phyloP scores from a whole-genome alignment of 345 rosid genomes.

The Jatropha curcas region DNA sequence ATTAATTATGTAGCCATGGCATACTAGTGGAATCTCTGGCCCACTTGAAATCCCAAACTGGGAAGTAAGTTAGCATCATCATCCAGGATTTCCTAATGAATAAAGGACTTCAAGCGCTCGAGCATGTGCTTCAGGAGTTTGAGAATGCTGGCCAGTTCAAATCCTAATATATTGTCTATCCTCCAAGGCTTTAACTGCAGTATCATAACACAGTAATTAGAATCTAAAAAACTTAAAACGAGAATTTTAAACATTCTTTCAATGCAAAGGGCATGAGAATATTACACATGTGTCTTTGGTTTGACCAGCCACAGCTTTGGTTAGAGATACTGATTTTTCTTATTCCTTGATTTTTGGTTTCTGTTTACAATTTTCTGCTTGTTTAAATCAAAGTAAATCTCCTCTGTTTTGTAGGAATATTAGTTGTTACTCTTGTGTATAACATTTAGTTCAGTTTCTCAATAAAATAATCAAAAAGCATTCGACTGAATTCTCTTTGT shows the following conservation, averaged over 20 bases:
- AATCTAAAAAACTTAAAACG: background rate
- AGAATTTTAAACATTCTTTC: background rate
- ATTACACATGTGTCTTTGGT: no score
- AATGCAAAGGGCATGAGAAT: background rate
- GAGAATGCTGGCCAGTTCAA: constrained; percentile 97
- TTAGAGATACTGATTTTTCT: no score
- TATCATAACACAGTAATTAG: constrained; percentile 17
- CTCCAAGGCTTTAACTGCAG: constrained; percentile 89
- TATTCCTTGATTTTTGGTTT: no score
- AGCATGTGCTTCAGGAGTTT: constrained; percentile 89
- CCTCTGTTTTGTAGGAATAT: no score
- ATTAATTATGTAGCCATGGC: constrained; percentile 14
- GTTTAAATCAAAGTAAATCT: no score
- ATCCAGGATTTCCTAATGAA: constrained; percentile 85
- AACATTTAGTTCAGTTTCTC: no score
- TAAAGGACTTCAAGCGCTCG: constrained; percentile 92
- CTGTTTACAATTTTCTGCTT: no score
- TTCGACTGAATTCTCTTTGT: no score
- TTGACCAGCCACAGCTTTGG: no score
- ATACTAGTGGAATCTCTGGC: constrained; percentile 92
- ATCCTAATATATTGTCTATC: constrained; percentile 88
- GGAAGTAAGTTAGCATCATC: constrained; percentile 99
- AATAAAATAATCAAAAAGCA: no score
- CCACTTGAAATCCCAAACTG: constrained; percentile 95
- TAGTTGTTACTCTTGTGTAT: no score